Conservation (phyloP, 2,329 filamentous ascomycete species). For the Decorospora gaudefroyi region DNA sequence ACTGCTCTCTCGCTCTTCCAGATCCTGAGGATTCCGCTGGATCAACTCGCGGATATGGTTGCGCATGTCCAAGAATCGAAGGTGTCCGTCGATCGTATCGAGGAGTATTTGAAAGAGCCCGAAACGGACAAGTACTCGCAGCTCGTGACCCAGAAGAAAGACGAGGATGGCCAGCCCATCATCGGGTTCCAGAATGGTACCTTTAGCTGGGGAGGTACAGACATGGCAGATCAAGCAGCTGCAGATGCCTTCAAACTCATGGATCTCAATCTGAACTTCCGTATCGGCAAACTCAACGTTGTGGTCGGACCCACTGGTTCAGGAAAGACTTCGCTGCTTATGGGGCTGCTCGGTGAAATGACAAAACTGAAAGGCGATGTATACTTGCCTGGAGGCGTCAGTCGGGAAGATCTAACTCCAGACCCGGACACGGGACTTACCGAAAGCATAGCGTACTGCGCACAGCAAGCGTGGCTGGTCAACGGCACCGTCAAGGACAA, state of each 20-base stretch:
- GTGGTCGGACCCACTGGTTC: conserved; percentile 92
- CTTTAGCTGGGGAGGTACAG: conserved; percentile 80
- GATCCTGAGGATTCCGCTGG: conserved; percentile 86
- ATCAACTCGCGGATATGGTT: conserved; percentile 98
- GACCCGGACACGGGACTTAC: conserved; percentile 85
- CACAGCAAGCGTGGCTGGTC: conserved; percentile 94
- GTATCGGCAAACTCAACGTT: conserved; percentile 84
- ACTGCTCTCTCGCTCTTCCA: conserved; percentile 96
- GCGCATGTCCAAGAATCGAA: conserved; percentile 97
- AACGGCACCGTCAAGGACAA: conserved; percentile 96
- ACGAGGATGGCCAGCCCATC: conserved; percentile 69
- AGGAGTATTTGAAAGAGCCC: conserved; percentile 89
- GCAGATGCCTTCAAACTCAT: conserved; percentile 75
- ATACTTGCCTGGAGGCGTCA: conserved; percentile 81
- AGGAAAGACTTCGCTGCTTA: conserved; percentile 92
- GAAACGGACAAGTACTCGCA: conserved; percentile 96
- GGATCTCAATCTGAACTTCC: conserved; percentile 80
- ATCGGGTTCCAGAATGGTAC: conserved; percentile 86
- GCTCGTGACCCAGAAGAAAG: conserved; percentile 69
- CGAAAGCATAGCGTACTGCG: conserved; percentile 93
- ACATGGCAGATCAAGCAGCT: conserved; percentile 59
- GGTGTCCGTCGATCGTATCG: conserved; percentile 94
- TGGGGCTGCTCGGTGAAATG: conserved; percentile 98
- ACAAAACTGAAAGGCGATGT: conserved; percentile 78
- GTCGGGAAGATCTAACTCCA: conserved; percentile 79